These are phyloP conservation scores for Vaccinium myrtillus DNA, from an alignment of 148 eudicot species.

Conservation along the genomic window DNA sequence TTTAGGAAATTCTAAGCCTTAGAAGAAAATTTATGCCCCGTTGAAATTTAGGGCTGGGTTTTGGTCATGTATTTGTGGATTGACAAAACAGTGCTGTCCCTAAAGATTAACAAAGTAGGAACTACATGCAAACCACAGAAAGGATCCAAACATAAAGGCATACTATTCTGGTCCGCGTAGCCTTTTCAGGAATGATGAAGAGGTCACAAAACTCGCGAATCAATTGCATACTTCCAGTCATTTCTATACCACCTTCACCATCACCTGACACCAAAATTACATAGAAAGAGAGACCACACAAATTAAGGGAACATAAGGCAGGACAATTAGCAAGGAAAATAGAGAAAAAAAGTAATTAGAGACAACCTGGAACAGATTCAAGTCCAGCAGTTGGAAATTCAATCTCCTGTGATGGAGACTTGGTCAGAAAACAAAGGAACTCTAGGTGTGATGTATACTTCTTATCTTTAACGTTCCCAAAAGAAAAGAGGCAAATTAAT, in stretches of 20 bases:
- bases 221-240: conserved; percentile 93
- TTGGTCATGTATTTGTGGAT: neutral
- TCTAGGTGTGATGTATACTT: conserved; percentile 16
- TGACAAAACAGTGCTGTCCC: neutral
- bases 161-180: conserved; percentile 86
- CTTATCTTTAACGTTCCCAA: conserved; percentile 15
- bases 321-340: neutral
- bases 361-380: conserved; percentile 80
- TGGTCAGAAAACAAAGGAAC: conserved; percentile 27
- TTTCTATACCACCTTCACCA: conserved; percentile 95
- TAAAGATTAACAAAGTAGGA: conserved; percentile 12
- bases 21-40: neutral
- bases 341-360: neutral
- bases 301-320: neutral
- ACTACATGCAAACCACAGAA: neutral
- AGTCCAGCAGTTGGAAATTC: conserved; percentile 97
- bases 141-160: conserved; percentile 30
- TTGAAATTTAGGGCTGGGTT: neutral
- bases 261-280: conserved; percentile 54
- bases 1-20: neutral
- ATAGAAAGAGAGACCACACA: conserved; percentile 4
- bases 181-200: conserved; percentile 68
- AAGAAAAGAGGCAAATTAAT: neutral
- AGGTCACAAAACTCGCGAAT: conserved; percentile 94
- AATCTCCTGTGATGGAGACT: conserved; percentile 66